phyloP scores from a whole-genome alignment of 768 basidiomycete genomes.

The Pulveroboletus sp. region DNA sequence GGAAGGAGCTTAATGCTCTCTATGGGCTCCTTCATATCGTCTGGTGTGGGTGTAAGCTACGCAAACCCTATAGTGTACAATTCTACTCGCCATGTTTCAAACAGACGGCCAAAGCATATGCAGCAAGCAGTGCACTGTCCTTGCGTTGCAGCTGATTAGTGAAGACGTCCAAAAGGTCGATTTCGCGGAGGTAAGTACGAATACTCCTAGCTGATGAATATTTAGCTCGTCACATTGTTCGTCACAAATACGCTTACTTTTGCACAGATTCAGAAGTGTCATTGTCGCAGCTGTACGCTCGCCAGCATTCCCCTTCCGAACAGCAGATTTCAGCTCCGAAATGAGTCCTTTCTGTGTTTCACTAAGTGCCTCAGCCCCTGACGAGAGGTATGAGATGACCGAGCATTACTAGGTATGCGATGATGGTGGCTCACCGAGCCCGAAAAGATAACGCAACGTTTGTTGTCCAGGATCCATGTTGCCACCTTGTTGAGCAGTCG shows the following conservation, averaged over 20 bases:
- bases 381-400: not conserved
- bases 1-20: not conserved
- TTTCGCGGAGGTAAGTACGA: not conserved
- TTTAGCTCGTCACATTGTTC: not conserved
- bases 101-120: not conserved
- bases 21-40: slow-evolving; percentile 1
- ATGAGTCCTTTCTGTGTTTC: not conserved
- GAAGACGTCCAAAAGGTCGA: not conserved
- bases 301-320: not conserved
- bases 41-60: not conserved
- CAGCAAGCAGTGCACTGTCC: not conserved
- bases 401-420: not conserved
- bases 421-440: not conserved
- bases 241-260: not conserved
- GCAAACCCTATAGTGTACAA: too few species aligned
- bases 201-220: not conserved
- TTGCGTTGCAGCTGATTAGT: not conserved
- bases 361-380: not conserved
- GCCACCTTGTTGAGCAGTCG: not conserved
- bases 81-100: not conserved
- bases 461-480: not conserved
- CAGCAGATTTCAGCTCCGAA: not conserved
- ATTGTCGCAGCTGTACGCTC: not conserved
- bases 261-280: not conserved
- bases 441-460: not conserved